Conservation (phyloP, 23 red algal genomes). For the Agarophyton chilense region DNA sequence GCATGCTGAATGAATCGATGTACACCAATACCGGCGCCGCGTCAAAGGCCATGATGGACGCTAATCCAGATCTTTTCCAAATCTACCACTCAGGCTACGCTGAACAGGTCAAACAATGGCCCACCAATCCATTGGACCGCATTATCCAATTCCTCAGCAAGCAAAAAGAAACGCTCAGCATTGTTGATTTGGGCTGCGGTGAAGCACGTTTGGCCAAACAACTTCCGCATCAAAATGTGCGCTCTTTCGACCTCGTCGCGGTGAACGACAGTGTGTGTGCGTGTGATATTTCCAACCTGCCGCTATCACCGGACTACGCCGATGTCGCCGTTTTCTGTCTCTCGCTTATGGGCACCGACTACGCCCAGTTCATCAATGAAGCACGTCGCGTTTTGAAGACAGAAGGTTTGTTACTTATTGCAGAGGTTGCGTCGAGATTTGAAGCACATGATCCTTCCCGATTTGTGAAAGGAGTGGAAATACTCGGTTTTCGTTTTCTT, state of each 20-base stretch:
- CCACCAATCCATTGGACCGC: constrained; percentile 81
- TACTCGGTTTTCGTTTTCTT: constrained; percentile 43
- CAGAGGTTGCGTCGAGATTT: constrained; percentile 88
- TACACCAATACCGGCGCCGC: constrained; percentile 66
- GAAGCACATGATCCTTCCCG: constrained; percentile 2
- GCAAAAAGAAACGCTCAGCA: constrained; percentile 3
- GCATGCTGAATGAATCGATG: constrained; percentile 74
- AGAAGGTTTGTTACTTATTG: constrained; percentile 62
- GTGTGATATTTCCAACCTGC: constrained; percentile 84
- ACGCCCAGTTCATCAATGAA: constrained; percentile 77
- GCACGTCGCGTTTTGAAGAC: constrained; percentile 64
- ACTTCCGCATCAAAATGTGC: constrained; percentile 35
- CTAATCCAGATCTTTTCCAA: constrained; percentile 77
- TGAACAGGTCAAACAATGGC: constrained; percentile 86
- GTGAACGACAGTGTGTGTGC: constrained; percentile 68
- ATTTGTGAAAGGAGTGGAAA: constrained; percentile 56
- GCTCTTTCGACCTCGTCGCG: constrained; percentile 91
- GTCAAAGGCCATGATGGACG: constrained; percentile 51
- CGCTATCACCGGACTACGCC: constrained; percentile 22
- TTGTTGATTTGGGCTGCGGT: constrained; percentile 85
- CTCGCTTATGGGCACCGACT: constrained; percentile 97
- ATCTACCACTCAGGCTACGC: constrained; percentile 89
- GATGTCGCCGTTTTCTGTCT: constrained; percentile 96
- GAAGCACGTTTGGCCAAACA: constrained; percentile 64
- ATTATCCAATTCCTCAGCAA: constrained; percentile 46